Base-by-base conservation (phyloP, 164 flowering plant genomes). In the Vitis rupestris region DNA sequence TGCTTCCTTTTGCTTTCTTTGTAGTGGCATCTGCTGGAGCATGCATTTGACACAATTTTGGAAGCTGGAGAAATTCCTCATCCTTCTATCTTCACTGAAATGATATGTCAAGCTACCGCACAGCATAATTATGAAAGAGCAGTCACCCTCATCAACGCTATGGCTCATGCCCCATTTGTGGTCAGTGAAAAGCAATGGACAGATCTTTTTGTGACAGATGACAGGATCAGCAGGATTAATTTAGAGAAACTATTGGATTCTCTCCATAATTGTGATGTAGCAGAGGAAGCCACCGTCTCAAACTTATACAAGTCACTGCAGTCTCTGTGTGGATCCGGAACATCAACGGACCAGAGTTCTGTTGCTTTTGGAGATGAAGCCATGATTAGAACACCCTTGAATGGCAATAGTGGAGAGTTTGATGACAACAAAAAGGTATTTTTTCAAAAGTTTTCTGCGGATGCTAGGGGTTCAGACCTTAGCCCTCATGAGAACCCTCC, bases 41-140 rank as follows among this genome's bases (percentile, higher is more conserved):
- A 95, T 83, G 91, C 98, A 59, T 91, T 95, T 79, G 91, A 91
- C 56, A 59, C 79, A 8, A 79, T 83, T 55, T 70, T 95, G 79
- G 98, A 91, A 76, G 90, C 87, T 61, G 98, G 89, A 72, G 94
- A 90, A 70, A 81, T 92, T 69, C 99, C 99, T 23, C 79, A 75
- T 72, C 64, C 59, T 8, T 71, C 81, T 57, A 55, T 85, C 64
- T 94, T 95, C 83, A 79, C 71, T 9, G 96, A 95, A 80, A 85
- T 91, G 89, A 66, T 88, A 30, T 79, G 86, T 68, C 93, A 88
- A 79, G 86, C 85, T 64, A 57, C 74, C 50, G 69, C 72, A 70
- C 80, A 66, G 62, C 74, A 70, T 31, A 75, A 88, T 67, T 85
- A 79, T 59, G 83, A 80, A 71, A 85, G 82, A 80, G 93, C 88